These are phyloP conservation scores for Hortaea werneckii DNA, from an alignment of 2,329 filamentous ascomycete genomes.

Conservation along the genomic window DNA sequence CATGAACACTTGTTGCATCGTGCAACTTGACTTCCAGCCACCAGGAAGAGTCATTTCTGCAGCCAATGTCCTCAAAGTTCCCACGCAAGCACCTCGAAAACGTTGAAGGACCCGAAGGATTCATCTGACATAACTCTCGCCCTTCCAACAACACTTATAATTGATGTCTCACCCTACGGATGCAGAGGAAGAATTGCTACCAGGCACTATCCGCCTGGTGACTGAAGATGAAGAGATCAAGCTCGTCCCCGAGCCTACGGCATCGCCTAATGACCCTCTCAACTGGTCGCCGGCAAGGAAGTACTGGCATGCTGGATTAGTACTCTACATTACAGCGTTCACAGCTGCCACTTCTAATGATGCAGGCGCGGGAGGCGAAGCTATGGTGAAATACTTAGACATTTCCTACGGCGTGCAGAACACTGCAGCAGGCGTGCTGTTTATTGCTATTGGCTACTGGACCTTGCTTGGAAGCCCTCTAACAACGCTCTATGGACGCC, in stretches of 20 bases:
- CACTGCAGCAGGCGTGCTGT: conserved; percentile 47
- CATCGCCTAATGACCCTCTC: conserved; percentile 12
- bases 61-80: no score
- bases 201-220: conserved; percentile 2
- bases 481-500: conserved; percentile 45
- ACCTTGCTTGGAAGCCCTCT: conserved; percentile 44
- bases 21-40: no score
- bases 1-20: neutral
- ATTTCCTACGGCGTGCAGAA: conserved; percentile 46
- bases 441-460: conserved; percentile 47
- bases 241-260: conserved; percentile 2
- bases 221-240: conserved; percentile 2
- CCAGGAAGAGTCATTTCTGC: no score
- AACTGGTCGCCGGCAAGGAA: conserved; percentile 22
- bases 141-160: neutral
- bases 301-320: conserved; percentile 33
- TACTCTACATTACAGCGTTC: conserved; percentile 44
- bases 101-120: neutral
- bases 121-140: neutral
- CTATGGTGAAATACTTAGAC: conserved; percentile 40
- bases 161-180: neutral
- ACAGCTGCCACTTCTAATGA: conserved; percentile 49
- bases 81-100: neutral
- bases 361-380: conserved; percentile 42
- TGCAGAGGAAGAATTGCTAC: neutral